Base-by-base conservation (phyloP, 176 grass and related monocot species). In the Miscanthus lutarioriparius region DNA sequence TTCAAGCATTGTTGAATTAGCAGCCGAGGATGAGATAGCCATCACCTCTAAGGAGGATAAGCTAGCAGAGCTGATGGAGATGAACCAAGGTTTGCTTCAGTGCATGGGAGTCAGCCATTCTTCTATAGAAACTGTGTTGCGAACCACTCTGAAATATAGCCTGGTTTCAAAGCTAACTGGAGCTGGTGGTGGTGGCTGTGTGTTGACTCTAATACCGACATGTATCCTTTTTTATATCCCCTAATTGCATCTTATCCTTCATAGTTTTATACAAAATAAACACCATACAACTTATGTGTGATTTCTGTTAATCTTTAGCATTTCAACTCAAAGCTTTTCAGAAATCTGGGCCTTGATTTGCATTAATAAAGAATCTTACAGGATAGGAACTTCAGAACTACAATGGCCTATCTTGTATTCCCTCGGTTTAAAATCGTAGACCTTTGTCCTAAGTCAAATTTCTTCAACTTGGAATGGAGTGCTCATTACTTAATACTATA, bases 51-150 rank as follows among this genome's bases (percentile, higher is more conserved):
- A 88, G 85, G 96, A 98, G 77, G 91, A 95, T 36, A 95, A 91
- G 70, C 70, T 98, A 82, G 82, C 90, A 76, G 93, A 98, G 77
- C 63, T 98, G 82, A 95, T 98, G 89, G 83, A 92, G 84, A 98
- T 98, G 93, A 98, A 95, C 66, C 96, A 98, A 90, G 96, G 93
- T 22, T 92, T 98, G 87, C 93, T 98, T 47, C 92, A 93, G 65
- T 95, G 93, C 86, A 93, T 98, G 88, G 96, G 96, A 59, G 91
- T 98, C 39, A 89, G 87, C 35, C 93, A 98, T 88, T 71, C 83
- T 51, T 85, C 91, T 5, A 95, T 98, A 85, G 96, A 95, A 84
- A 90, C 85, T 3, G 92, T 98, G 58, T 25, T 98, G 71, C 89
- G 37, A 2, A 87, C 85, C 35, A 94, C 93, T 13, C 67, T 90